Percentiles rank a stretch among this genome's conserved stretches.
Conservation (phyloP, 345 rosid species). For the Populus nigra region DNA sequence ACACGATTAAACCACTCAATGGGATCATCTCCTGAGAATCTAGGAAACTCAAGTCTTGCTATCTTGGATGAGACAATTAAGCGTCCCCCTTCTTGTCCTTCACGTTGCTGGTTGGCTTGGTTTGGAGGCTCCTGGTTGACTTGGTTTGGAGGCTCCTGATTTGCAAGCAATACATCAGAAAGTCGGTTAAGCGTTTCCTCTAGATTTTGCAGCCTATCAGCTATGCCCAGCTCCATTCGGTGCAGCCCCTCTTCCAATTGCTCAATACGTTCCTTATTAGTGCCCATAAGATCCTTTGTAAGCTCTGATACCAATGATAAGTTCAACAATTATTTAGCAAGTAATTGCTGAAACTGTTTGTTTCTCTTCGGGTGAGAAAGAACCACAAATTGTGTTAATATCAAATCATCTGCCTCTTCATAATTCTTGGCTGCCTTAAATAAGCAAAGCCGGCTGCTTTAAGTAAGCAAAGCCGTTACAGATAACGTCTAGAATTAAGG, state of each 20-base stretch:
- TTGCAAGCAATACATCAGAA: not conserved
- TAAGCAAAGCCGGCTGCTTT: too few relatives aligned
- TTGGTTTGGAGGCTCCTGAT: not conserved
- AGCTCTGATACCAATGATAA: too few relatives aligned
- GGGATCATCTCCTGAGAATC: constrained; percentile 3
- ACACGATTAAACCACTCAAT: not conserved
- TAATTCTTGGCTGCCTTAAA: too few relatives aligned
- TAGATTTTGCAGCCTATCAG: not conserved
- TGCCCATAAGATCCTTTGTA: too few relatives aligned
- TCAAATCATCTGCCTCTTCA: too few relatives aligned
- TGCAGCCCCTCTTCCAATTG: not conserved
- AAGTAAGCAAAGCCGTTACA: too few relatives aligned
- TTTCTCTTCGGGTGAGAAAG: too few relatives aligned
- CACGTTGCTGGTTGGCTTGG: not conserved
- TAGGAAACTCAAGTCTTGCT: not conserved
- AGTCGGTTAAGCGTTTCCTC: not conserved
- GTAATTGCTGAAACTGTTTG: too few relatives aligned
- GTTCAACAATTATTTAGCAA: too few relatives aligned
- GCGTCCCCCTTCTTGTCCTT: not conserved
- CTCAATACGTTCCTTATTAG: not conserved
- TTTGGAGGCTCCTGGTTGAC: not conserved
- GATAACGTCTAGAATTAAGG: too few relatives aligned
- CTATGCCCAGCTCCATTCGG: not conserved
- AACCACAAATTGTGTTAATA: too few relatives aligned
- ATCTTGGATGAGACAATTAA: not conserved